Evolutionary conservation across 1,284 basidiomycete genomes (phyloP), one percentile per base, ranked within the genome.

Genomic region (Tilletia horrida): DNA sequence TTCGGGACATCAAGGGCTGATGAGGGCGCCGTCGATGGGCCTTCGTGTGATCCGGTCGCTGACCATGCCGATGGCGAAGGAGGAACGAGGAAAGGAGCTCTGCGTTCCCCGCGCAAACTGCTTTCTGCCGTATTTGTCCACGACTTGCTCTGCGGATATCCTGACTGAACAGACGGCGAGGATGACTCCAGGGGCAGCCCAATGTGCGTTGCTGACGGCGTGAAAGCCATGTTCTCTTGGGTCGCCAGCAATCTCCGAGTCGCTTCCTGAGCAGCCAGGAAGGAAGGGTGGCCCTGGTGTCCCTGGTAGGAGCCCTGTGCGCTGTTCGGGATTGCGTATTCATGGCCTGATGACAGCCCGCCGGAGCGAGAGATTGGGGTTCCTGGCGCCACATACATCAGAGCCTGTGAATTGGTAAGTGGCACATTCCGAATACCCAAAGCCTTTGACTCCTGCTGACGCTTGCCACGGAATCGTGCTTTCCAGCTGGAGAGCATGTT

Each of bases 191-290:
- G 55, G 27, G 55, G 55, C 0, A 59, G 55, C 9, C 16, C 16
- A 16, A 29, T 11, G 3, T 59, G 55, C 29, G 55, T 40, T 29
- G 31, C 8, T 6, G 27, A 31, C 13, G 55, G 55, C 13, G 55
- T 59, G 31, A 59, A 59, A 3, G 18, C 27, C 29, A 59, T 13
- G 55, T 59, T 27, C 29, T 29, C 27, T 21, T 59, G 25, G 13
- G 27, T 29, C 29, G 55, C 55, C 13, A 59, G 7, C 13, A 59
- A 14, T 18, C 55, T 25, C 4, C 35, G 25, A 3, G 55, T 59
- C 3, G 55, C 55, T 18, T 59, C 55, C 55, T 59, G 55, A 16
- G 55, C 55, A 40, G 55, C 55, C 14, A 16, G 13, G 55, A 59
- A 59, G 25, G 55, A 59, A 4, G 23, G 31, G 16, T 59, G 55